Evolutionary conservation across 2,329 filamentous ascomycete species (phyloP).

Genomic region (Leptosphaerulina australis): DNA sequence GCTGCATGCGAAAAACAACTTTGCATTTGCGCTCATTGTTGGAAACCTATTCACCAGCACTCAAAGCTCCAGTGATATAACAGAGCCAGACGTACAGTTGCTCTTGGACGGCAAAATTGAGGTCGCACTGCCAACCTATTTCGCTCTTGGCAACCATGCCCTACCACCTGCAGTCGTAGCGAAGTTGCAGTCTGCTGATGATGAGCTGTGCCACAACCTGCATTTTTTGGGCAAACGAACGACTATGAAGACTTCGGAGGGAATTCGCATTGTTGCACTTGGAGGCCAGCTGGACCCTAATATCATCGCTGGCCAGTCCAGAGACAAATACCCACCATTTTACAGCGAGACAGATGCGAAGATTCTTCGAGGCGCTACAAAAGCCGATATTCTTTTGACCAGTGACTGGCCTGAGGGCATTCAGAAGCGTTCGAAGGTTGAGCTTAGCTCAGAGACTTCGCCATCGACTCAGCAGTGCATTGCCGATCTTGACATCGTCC

Average conservation of each 20-base stretch:
- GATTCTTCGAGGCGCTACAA: constrained; percentile 74
- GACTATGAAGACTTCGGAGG: constrained; percentile 86
- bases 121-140: constrained; percentile 86
- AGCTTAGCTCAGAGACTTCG: constrained; percentile 61
- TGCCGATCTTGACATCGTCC: constrained; percentile 74
- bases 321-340: constrained; percentile 75
- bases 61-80: constrained; percentile 53
- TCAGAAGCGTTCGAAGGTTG: constrained; percentile 69
- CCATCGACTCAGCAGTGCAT: constrained; percentile 68
- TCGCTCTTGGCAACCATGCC: constrained; percentile 76
- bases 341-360: constrained; percentile 80
- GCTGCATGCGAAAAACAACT: constrained; percentile 85
- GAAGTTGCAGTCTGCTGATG: constrained; percentile 72
- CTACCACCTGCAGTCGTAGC: constrained; percentile 74
- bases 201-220: constrained; percentile 84
- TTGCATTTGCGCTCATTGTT: constrained; percentile 81
- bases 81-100: constrained; percentile 63
- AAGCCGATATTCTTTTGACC: constrained; percentile 85
- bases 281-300: constrained; percentile 73
- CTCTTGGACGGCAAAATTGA: constrained; percentile 75
- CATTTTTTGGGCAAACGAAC: constrained; percentile 85
- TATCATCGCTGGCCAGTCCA: constrained; percentile 66
- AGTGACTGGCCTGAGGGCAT: constrained; percentile 82
- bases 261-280: constrained; percentile 83
- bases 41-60: constrained; percentile 78